Evolutionary conservation across 768 basidiomycete species (phyloP).

Genomic region (Tulasnella calospora): DNA sequence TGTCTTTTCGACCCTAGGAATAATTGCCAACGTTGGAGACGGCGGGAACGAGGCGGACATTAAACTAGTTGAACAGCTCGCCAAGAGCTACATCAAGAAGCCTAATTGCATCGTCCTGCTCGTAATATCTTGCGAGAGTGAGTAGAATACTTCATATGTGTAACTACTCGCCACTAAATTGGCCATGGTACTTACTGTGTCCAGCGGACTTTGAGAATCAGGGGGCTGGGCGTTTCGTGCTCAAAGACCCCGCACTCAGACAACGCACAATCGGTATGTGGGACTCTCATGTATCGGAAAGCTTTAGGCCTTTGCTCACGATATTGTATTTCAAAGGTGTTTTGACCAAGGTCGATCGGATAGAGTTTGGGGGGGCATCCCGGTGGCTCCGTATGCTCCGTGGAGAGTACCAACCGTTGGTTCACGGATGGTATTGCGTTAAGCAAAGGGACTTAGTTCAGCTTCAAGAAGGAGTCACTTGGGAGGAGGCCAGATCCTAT

Average conservation of each 20-base stretch:
- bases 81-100: constrained; percentile 20
- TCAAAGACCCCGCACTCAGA: constrained; percentile 55
- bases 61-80: constrained; percentile 20
- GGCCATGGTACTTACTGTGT: no score
- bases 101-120: constrained; percentile 25
- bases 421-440: constrained; percentile 57
- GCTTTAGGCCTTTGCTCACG: constrained; percentile 38
- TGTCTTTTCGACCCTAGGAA: neutral
- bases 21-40: constrained; percentile 25
- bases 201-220: constrained; percentile 78
- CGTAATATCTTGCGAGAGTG: constrained; percentile 27
- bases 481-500: constrained; percentile 54
- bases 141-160: neutral
- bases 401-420: constrained; percentile 39
- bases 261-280: constrained; percentile 62
- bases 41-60: constrained; percentile 26
- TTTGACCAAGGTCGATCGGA: constrained; percentile 69
- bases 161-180: no score
- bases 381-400: constrained; percentile 45
- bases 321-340: constrained; percentile 47
- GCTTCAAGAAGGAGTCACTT: constrained; percentile 49
- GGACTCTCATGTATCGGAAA: constrained; percentile 45
- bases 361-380: constrained; percentile 50
- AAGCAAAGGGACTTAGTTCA: constrained; percentile 52
- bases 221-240: constrained; percentile 62